Conservation (phyloP, 192 early-diverging fungal genomes). For the Gigaspora rosea region DNA sequence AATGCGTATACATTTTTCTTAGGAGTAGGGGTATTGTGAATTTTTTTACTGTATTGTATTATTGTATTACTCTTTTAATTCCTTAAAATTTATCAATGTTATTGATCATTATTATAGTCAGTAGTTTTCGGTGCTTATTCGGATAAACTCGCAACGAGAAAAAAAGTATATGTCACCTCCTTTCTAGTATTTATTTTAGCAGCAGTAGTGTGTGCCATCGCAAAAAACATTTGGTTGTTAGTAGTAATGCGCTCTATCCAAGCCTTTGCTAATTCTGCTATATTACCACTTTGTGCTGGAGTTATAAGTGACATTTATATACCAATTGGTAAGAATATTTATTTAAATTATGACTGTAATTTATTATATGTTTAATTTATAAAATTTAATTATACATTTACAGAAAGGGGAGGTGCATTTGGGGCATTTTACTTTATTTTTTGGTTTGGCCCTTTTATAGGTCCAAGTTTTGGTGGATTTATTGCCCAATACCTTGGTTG, state of each 20-base stretch:
- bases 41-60: no score
- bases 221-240: conserved; percentile 44
- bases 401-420: not conserved
- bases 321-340: not conserved
- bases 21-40: no score
- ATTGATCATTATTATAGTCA: conserved; percentile 35
- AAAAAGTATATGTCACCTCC: conserved; percentile 43
- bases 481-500: not conserved
- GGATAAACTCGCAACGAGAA: conserved; percentile 36
- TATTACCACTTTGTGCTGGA: conserved; percentile 40
- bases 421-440: not conserved
- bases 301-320: conserved; percentile 42
- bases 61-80: not conserved
- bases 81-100: not conserved
- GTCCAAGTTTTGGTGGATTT: not conserved
- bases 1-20: no score
- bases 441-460: not conserved
- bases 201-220: conserved; percentile 37
- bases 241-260: conserved; percentile 43
- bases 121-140: conserved; percentile 45
- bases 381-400: not conserved
- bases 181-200: conserved; percentile 43
- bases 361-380: not conserved
- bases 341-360: not conserved
- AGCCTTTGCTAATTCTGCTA: conserved; percentile 38